Base-by-base conservation (phyloP, 352 stramenopile species). In the Phytophthora gonapodyides region DNA sequence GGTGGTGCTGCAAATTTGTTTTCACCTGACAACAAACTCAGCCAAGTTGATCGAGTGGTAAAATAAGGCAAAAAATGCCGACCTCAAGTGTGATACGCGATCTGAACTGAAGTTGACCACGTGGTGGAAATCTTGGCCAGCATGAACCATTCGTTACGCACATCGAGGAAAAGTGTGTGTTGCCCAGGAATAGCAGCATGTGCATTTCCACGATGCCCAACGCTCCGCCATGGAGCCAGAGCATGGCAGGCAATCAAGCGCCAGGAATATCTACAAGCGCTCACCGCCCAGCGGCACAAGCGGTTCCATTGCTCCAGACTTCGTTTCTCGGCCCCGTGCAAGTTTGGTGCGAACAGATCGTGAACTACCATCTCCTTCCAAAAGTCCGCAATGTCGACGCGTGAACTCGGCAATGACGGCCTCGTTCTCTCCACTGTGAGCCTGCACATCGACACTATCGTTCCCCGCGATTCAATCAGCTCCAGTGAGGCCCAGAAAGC, bases 401-500 rank as follows among this genome's bases (percentile, higher is more conserved):
- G 36, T 53, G 58, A 65, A 11, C 21, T 54, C 21, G 34, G 43
- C 12, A 48, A 52, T n/a, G 51, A 66, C 7, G 45, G 57, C 6
- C 64, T 80, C 35, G 70, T 71, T 13, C 73, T 88, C 50, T 68
- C 76, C 19, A 75, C 54, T 17, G 69, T 89, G 34, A 80, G 73
- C 17, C 61, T 90, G 27, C 71, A 87, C 44, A 85, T 90, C 47
- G 81, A 75, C 48, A 73, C 54, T 42, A 52, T 90, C 56, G 48
- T 86, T 12, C 81, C 81, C 10, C 69, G 51, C 45, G 43, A 64
- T n/a, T 84, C 81, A 38, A 57, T 74, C 27, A 19, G 62, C 7
- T 76, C 71, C 7, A 57, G 61, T 17, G 62, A 81, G 47, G 61
- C 61, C 33, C 53, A 58, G 17, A 75, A 76, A 50, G 59, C 43